These are phyloP conservation scores for Kodamaea sp. DNA, from an alignment of 1,139 yeast species.

Conservation along the genomic window DNA sequence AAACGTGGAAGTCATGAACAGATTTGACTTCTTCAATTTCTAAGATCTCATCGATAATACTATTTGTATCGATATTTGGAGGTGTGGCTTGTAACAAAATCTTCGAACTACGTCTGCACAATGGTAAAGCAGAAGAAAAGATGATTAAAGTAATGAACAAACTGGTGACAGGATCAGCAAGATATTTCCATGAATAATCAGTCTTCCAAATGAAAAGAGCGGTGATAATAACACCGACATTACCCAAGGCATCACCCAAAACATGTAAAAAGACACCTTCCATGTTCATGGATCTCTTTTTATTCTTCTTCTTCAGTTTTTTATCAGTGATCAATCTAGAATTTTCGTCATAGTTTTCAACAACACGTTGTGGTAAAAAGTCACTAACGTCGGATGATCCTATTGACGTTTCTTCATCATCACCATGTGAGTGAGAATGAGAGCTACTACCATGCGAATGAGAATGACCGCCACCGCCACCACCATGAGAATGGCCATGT, in stretches of 20 bases:
- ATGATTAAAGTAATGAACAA: slow-evolving; percentile 82
- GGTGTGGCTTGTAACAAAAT: slow-evolving; percentile 94
- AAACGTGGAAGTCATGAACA: slow-evolving; percentile 91
- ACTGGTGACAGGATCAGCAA: slow-evolving; percentile 83
- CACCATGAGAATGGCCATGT: slow-evolving; percentile 70
- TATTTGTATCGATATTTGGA: slow-evolving; percentile 68
- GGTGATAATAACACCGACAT: slow-evolving; percentile 85
- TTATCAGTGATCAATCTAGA: slow-evolving; percentile 30
- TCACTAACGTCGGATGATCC: slow-evolving; percentile 29
- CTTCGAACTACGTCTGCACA: slow-evolving; percentile 82
- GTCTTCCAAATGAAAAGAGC: slow-evolving; percentile 95
- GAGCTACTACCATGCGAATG: slow-evolving; percentile 4
- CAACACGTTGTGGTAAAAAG: slow-evolving; percentile 41
- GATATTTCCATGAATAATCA: slow-evolving; percentile 79
- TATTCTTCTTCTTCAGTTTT: slow-evolving; percentile 11
- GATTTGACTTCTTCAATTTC: slow-evolving; percentile 71
- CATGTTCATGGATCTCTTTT: slow-evolving; percentile 78
- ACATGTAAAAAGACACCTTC: slow-evolving; percentile 96
- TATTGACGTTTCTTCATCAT: slow-evolving; percentile 25
- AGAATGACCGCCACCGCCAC: slow-evolving; percentile 17
- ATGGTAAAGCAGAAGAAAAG: slow-evolving; percentile 86
- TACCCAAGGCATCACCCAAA: slow-evolving; percentile 93
- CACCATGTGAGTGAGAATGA: slow-evolving; percentile 13
- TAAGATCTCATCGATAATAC: slow-evolving; percentile 64
- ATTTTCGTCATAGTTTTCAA: slow-evolving; percentile 28